phyloP scores from a whole-genome alignment of 2,329 filamentous ascomycete genomes.

The Neofusicoccum sp. region DNA sequence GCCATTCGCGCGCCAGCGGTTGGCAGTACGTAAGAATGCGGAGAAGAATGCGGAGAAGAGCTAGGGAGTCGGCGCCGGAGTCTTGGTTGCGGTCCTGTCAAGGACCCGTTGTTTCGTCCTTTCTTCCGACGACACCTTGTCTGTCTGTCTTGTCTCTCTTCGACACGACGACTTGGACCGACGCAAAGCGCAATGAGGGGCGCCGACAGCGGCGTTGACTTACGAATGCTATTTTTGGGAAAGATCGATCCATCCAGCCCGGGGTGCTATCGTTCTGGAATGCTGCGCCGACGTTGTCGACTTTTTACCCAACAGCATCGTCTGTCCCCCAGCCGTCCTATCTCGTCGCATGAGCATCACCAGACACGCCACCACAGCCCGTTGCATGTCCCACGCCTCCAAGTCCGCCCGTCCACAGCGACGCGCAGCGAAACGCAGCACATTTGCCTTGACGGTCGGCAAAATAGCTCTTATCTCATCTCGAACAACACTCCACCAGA shows the following conservation, averaged over 20 bases:
- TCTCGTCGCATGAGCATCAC: neutral
- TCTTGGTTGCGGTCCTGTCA: neutral
- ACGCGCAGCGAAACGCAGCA: neutral
- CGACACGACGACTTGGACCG: neutral
- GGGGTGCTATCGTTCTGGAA: neutral
- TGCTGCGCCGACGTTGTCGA: neutral
- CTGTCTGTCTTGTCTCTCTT: no score
- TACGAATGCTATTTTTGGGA: neutral
- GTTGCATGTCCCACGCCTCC: neutral
- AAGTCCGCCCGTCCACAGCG: no score
- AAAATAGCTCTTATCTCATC: neutral
- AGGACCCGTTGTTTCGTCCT: no score
- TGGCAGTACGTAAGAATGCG: slow-evolving; percentile 18
- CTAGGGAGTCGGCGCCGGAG: neutral
- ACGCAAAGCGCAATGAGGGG: neutral
- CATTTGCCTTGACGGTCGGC: neutral
- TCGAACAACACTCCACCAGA: neutral
- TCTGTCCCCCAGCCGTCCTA: neutral
- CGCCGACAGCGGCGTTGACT: neutral
- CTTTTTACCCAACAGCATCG: neutral
- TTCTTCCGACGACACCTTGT: no score
- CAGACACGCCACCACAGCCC: neutral
- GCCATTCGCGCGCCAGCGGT: neutral
- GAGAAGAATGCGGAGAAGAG: slow-evolving; percentile 15
- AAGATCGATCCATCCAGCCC: neutral